phyloP scores from a whole-genome alignment of 352 stramenopile genomes.

The Pseudoperonospora humuli region DNA sequence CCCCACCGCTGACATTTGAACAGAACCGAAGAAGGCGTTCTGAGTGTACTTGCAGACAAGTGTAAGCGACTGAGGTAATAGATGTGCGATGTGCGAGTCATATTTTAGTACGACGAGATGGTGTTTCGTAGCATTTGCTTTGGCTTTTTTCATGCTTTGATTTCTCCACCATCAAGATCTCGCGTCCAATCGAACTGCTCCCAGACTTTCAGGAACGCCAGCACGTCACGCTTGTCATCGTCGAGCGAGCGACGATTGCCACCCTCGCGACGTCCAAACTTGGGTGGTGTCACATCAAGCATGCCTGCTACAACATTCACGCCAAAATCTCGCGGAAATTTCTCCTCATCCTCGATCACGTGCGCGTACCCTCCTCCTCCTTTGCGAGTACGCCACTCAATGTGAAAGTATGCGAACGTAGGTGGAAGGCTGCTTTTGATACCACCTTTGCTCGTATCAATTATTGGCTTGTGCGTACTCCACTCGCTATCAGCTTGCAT shows the following conservation, averaged over 20 bases:
- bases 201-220: constrained; percentile 61
- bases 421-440: constrained; percentile 56
- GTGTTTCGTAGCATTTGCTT: constrained; percentile 1
- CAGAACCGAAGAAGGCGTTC: constrained; percentile 2
- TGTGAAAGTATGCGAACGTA: constrained; percentile 83
- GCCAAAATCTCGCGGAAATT: constrained; percentile 74
- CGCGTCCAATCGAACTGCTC: constrained; percentile 68
- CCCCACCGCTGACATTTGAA: constrained; percentile 61
- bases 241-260: constrained; percentile 34
- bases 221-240: constrained; percentile 51
- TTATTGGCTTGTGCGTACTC: constrained; percentile 76
- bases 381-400: constrained; percentile 52
- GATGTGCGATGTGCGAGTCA: too few species aligned
- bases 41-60: constrained; percentile 9
- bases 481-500: constrained; percentile 70
- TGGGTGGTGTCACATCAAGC: constrained; percentile 55
- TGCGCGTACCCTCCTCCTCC: constrained; percentile 55
- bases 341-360: constrained; percentile 71
- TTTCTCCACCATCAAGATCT: constrained; percentile 56
- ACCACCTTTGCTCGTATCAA: constrained; percentile 57
- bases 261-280: constrained; percentile 43
- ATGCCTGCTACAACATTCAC: constrained; percentile 73
- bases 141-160: constrained; percentile 16
- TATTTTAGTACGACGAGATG: not conserved
- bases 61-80: not conserved